A percentile compares a stretch with the other conserved stretches of the same genome.
Conservation (phyloP, 352 stramenopile species). For the Phytophthora colocasiae region DNA sequence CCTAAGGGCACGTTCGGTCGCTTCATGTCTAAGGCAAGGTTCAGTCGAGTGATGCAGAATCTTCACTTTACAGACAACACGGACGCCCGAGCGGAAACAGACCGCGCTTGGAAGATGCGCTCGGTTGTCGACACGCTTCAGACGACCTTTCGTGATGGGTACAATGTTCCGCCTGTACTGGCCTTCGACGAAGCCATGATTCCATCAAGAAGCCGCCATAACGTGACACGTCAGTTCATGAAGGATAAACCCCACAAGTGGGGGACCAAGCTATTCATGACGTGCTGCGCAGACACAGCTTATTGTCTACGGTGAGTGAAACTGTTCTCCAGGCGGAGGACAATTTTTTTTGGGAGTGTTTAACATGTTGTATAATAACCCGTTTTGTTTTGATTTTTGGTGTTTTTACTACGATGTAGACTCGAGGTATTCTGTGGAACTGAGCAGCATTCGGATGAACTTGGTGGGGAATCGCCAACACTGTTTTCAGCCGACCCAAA, state of each 20-base stretch:
- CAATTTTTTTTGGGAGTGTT: too few species aligned
- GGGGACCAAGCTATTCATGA: conserved; percentile 33
- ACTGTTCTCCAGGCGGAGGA: too few species aligned
- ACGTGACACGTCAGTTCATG: too few species aligned
- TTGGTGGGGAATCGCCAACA: too few species aligned
- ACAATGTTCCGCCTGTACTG: conserved; percentile 7
- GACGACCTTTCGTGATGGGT: conserved; percentile 6
- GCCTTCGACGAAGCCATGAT: conserved; percentile 28
- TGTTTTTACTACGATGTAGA: too few species aligned
- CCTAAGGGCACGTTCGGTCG: conserved; percentile 17
- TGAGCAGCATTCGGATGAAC: too few species aligned
- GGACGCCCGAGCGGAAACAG: background rate
- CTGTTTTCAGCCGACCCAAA: too few species aligned
- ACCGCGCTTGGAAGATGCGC: conserved; percentile 18
- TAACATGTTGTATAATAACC: too few species aligned
- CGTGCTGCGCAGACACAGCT: conserved; percentile 15
- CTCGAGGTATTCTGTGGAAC: too few species aligned
- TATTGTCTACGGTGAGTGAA: conserved; percentile 10
- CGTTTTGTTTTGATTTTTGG: too few species aligned
- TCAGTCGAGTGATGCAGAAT: conserved; percentile 22
- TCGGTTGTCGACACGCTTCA: conserved; percentile 15
- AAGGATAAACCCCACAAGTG: conserved; percentile 30
- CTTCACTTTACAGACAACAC: conserved; percentile 17
- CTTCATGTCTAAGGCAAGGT: conserved; percentile 18
- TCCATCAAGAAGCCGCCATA: conserved; percentile 7